These are phyloP conservation scores for Lentinus tigrinus DNA, from an alignment of 768 basidiomycete genomes.

Conservation along the genomic window DNA sequence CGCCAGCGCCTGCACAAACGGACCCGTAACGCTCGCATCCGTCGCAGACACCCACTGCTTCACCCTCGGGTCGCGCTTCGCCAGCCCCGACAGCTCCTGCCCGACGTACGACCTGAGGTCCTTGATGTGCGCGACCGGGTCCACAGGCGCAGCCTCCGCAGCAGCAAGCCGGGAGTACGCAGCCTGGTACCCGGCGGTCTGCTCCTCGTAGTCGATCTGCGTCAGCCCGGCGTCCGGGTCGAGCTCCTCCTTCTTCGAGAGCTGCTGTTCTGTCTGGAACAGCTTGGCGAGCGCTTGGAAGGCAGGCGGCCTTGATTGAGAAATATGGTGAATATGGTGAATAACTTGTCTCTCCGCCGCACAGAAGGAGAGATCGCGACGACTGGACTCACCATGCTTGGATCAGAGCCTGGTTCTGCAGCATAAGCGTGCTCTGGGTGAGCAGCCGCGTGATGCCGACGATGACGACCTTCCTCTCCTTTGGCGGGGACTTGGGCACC, in stretches of 20 bases:
- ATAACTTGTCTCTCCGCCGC: neutral
- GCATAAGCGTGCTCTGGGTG: constrained; percentile 69
- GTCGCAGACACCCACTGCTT: constrained; percentile 16
- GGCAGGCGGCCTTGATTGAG: constrained; percentile 56
- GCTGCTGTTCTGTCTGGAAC: constrained; percentile 74
- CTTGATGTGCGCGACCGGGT: constrained; percentile 35
- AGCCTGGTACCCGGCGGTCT: constrained; percentile 87
- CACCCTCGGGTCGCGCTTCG: constrained; percentile 14
- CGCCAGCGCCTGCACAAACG: constrained; percentile 21
- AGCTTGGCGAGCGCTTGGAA: constrained; percentile 75
- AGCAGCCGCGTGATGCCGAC: constrained; percentile 81
- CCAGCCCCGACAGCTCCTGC: constrained; percentile 21
- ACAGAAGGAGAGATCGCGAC: neutral
- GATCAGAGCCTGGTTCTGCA: constrained; percentile 54
- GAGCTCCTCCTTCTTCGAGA: constrained; percentile 45
- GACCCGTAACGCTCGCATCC: constrained; percentile 17
- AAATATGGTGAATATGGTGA: neutral
- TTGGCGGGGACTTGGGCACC: constrained; percentile 72
- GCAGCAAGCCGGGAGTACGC: constrained; percentile 92
- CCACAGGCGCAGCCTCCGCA: constrained; percentile 32
- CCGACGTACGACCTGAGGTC: constrained; percentile 28
- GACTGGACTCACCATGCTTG: constrained; percentile 60
- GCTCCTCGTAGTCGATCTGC: constrained; percentile 87
- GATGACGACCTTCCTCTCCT: constrained; percentile 81
- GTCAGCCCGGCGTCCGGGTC: constrained; percentile 60